Percentiles rank a stretch among this genome's conserved stretches.
phyloP scores from a whole-genome alignment of 495 filamentous ascomycete species.

The Acidiella bohemica region DNA sequence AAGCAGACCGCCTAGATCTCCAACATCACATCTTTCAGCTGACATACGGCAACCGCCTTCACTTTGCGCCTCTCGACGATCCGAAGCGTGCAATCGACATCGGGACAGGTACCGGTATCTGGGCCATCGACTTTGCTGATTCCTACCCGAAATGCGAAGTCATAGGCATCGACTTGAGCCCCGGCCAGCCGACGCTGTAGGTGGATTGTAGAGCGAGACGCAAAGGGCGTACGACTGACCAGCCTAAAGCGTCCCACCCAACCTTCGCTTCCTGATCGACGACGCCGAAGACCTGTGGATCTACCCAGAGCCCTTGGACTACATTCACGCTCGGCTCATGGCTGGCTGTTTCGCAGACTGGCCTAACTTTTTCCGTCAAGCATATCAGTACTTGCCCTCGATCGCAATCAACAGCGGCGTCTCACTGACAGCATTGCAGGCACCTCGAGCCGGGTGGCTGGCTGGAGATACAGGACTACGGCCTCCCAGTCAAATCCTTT shows the following conservation, averaged over 20 bases:
- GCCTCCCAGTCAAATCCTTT: slow-evolving; percentile 15
- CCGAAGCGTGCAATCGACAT: slow-evolving; percentile 26
- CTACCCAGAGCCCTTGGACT: slow-evolving; percentile 38
- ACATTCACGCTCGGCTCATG: slow-evolving; percentile 40
- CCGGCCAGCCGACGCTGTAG: slow-evolving; percentile 39
- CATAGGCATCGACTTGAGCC: slow-evolving; percentile 39
- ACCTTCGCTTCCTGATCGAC: slow-evolving; percentile 40
- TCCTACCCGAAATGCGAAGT: slow-evolving; percentile 15
- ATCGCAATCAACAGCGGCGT: not conserved
- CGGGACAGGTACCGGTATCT: slow-evolving; percentile 29
- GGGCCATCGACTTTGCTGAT: slow-evolving; percentile 27
- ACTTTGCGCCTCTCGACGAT: slow-evolving; percentile 36
- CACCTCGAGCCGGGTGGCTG: slow-evolving; percentile 37
- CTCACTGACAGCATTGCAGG: slow-evolving; percentile 7
- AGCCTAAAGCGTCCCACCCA: slow-evolving; percentile 33
- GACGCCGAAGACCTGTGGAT: slow-evolving; percentile 44
- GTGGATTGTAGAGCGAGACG: not conserved
- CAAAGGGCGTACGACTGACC: not conserved
- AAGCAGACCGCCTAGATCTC: slow-evolving; percentile 36
- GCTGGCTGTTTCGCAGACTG: slow-evolving; percentile 39
- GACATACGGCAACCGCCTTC: slow-evolving; percentile 37
- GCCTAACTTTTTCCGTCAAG: slow-evolving; percentile 30
- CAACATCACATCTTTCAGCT: slow-evolving; percentile 49
- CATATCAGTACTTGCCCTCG: slow-evolving; percentile 22
- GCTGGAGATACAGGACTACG: slow-evolving; percentile 38